Conservation (phyloP, 2,329 filamentous ascomycete species). For the Fusarium sp. region DNA sequence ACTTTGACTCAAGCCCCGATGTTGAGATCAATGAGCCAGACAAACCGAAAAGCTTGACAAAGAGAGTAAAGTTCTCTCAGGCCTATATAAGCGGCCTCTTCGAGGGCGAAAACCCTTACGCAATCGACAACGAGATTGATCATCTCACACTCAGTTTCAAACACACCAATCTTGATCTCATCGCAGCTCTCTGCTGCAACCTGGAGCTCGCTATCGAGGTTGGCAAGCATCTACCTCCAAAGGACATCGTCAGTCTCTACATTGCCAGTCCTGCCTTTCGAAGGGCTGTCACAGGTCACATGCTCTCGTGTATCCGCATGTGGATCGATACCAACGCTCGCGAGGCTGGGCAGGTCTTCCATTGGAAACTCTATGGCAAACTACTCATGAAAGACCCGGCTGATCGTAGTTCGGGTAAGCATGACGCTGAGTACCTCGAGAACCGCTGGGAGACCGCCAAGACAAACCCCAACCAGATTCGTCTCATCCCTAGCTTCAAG, state of each 20-base stretch:
- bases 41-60: slow-evolving; percentile 23
- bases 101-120: slow-evolving; percentile 46
- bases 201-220: slow-evolving; percentile 66
- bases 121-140: slow-evolving; percentile 15
- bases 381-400: slow-evolving; percentile 71
- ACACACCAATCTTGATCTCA: slow-evolving; percentile 52
- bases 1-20: slow-evolving; percentile 5
- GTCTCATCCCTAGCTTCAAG: slow-evolving; percentile 69
- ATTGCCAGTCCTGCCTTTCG: slow-evolving; percentile 72
- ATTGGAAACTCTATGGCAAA: slow-evolving; percentile 67
- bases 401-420: slow-evolving; percentile 52
- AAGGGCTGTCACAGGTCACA: slow-evolving; percentile 66
- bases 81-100: slow-evolving; percentile 46
- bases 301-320: slow-evolving; percentile 67
- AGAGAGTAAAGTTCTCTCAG: slow-evolving; percentile 47
- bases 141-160: slow-evolving; percentile 36
- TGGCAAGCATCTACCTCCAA: slow-evolving; percentile 62
- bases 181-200: slow-evolving; percentile 56
- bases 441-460: slow-evolving; percentile 6
- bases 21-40: slow-evolving; percentile 9
- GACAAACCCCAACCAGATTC: slow-evolving; percentile 48
- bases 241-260: slow-evolving; percentile 73
- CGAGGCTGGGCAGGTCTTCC: slow-evolving; percentile 67
- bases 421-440: slow-evolving; percentile 15
- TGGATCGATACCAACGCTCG: slow-evolving; percentile 66